phyloP scores from a whole-genome alignment of 2,329 filamentous ascomycete genomes.

The Trichophyton mentagrophytes region DNA sequence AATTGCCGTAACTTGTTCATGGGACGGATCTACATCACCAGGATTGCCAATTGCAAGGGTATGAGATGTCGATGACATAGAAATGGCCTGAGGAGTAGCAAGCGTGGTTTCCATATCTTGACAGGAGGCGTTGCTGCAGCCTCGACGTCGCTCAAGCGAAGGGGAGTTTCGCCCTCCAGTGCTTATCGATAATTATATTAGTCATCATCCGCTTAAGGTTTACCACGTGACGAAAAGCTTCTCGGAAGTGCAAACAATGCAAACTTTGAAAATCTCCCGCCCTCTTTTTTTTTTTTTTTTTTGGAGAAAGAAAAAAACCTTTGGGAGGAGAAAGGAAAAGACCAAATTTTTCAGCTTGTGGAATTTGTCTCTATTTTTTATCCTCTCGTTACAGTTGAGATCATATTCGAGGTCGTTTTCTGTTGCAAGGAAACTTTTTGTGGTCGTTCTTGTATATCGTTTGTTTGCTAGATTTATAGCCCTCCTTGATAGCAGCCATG shows the following conservation, averaged over 20 bases:
- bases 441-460: not conserved
- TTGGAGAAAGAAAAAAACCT: not conserved
- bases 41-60: not conserved
- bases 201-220: no score
- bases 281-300: not conserved
- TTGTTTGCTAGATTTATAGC: no score
- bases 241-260: not conserved
- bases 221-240: not conserved
- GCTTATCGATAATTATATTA: no score
- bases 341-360: not conserved
- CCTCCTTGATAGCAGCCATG: not conserved
- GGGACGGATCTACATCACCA: not conserved
- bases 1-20: not conserved
- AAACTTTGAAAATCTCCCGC: slow-evolving; percentile 1
- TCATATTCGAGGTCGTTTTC: not conserved
- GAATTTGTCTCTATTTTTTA: not conserved
- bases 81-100: no score
- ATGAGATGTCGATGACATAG: not conserved
- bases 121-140: no score
- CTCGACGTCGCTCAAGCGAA: no score
- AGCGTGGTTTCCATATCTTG: not conserved
- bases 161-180: no score
- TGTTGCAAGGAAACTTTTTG: not conserved
- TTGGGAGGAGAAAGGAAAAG: not conserved
- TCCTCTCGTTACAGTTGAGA: not conserved